Conservation (phyloP, 2,329 filamentous ascomycete species). For the Pseudogymnoascus sp. region DNA sequence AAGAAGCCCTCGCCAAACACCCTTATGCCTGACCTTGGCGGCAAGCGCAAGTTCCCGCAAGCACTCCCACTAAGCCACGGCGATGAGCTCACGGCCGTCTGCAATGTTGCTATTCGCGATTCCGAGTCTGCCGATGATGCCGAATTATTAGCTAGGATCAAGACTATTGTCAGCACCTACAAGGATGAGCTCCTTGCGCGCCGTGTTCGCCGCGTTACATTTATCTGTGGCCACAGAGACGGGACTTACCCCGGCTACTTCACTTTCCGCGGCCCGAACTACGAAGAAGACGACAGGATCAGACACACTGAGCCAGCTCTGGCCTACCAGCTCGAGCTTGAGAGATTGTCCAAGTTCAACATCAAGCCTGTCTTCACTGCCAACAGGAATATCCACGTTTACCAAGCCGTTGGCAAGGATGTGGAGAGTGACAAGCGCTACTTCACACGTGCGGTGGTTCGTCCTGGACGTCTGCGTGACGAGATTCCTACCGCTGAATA, state of each 20-base stretch:
- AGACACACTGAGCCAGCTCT: slow-evolving; percentile 94
- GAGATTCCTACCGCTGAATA: slow-evolving; percentile 99
- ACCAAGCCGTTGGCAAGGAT: slow-evolving; percentile 91
- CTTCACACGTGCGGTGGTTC: slow-evolving; percentile 93
- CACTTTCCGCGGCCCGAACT: slow-evolving; percentile 90
- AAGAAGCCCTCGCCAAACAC: slow-evolving; percentile 49
- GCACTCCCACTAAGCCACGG: slow-evolving; percentile 48
- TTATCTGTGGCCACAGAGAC: slow-evolving; percentile 92
- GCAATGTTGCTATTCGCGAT: slow-evolving; percentile 87
- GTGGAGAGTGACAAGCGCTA: slow-evolving; percentile 96
- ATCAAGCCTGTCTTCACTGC: slow-evolving; percentile 98
- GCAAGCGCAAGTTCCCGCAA: slow-evolving; percentile 56
- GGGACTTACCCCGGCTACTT: slow-evolving; percentile 95
- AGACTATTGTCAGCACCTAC: slow-evolving; percentile 67
- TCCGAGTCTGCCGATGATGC: slow-evolving; percentile 75
- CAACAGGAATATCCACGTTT: slow-evolving; percentile 98
- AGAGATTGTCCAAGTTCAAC: slow-evolving; percentile 89
- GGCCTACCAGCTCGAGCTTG: slow-evolving; percentile 97
- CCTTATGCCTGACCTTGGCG: slow-evolving; percentile 65
- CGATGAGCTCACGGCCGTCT: slow-evolving; percentile 82
- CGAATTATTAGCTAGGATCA: slow-evolving; percentile 70
- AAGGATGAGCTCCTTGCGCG: slow-evolving; percentile 77
- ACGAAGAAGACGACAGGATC: slow-evolving; percentile 88
- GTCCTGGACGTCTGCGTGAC: slow-evolving; percentile 87
- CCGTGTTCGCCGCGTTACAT: slow-evolving; percentile 82